These are phyloP conservation scores for Neocucurbitaria cava DNA, from an alignment of 2,329 filamentous ascomycete genomes.

Conservation along the genomic window DNA sequence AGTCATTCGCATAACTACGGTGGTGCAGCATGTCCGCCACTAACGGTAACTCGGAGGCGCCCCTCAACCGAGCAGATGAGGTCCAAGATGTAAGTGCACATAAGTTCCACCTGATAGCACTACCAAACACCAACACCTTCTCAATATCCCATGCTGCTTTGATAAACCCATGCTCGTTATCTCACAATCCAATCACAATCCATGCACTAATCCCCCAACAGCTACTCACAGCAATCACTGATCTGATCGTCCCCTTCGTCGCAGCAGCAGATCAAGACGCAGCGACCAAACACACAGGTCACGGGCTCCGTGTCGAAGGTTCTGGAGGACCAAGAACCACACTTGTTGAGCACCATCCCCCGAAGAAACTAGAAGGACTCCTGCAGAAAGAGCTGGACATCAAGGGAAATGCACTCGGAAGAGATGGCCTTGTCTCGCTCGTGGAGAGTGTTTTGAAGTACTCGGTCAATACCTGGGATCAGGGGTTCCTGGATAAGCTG, in stretches of 20 bases:
- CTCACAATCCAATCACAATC: too few relatives aligned
- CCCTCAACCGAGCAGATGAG: constrained; percentile 45
- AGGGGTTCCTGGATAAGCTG: constrained; percentile 94
- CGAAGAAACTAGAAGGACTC: constrained; percentile 52
- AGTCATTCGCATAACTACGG: background rate
- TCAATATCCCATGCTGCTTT: background rate
- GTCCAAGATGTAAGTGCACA: constrained; percentile 46
- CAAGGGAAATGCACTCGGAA: constrained; percentile 49
- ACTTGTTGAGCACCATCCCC: constrained; percentile 54
- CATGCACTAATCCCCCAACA: constrained; percentile 2
- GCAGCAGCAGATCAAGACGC: constrained; percentile 71
- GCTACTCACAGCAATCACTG: constrained; percentile 61
- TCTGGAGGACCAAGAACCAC: constrained; percentile 58
- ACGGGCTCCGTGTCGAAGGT: constrained; percentile 69
- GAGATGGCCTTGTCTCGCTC: constrained; percentile 53
- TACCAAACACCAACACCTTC: background rate
- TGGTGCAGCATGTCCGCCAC: constrained; percentile 6
- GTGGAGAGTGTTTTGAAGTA: constrained; percentile 77
- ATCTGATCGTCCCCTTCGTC: constrained; percentile 74
- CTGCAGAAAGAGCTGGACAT: constrained; percentile 45
- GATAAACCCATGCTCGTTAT: background rate
- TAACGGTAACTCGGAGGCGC: constrained; percentile 19
- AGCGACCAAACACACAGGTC: constrained; percentile 61
- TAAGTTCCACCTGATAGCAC: too few relatives aligned
- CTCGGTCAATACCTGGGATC: constrained; percentile 98